phyloP scores from a whole-genome alignment of 163 green algal species.

The Chlorella variabilis region DNA sequence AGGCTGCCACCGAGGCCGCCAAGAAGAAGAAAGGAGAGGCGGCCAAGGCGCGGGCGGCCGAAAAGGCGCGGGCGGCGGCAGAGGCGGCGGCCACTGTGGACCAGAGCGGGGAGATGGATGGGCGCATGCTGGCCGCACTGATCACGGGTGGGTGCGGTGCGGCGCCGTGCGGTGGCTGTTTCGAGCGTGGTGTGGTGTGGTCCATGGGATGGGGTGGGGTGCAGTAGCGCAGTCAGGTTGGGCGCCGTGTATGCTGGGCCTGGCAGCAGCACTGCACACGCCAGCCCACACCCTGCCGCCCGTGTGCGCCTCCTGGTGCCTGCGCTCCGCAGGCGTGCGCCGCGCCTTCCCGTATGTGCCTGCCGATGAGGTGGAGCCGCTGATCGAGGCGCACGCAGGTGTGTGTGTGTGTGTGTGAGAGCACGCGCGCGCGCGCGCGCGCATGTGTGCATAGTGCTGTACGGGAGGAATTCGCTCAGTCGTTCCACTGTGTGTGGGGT shows the following conservation, averaged over 20 bases:
- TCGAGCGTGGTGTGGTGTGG: too few relatives aligned
- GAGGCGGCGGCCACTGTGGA: background rate
- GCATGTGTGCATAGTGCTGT: background rate
- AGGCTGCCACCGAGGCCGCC: constrained; percentile 22
- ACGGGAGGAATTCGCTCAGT: too few relatives aligned
- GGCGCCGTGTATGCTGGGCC: too few relatives aligned
- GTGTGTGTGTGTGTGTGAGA: background rate
- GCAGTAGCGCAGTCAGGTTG: too few relatives aligned
- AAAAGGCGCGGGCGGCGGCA: background rate
- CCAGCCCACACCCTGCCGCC: too few relatives aligned
- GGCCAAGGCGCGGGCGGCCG: constrained; percentile 33
- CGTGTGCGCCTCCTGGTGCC: background rate
- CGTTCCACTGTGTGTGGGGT: too few relatives aligned
- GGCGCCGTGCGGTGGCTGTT: background rate
- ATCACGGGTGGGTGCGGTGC: constrained; percentile 76
- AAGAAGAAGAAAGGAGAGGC: constrained; percentile 34
- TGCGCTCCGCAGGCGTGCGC: constrained; percentile 72
- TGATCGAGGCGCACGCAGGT: constrained; percentile 80
- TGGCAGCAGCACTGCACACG: too few relatives aligned
- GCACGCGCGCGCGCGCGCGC: too few relatives aligned
- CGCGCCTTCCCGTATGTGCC: constrained; percentile 94
- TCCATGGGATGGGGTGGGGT: too few relatives aligned
- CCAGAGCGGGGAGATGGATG: constrained; percentile 82
- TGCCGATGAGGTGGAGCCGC: constrained; percentile 73
- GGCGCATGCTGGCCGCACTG: constrained; percentile 91